Conservation (phyloP, 306 rosid species). For the Fragaria nilgerrensis region DNA sequence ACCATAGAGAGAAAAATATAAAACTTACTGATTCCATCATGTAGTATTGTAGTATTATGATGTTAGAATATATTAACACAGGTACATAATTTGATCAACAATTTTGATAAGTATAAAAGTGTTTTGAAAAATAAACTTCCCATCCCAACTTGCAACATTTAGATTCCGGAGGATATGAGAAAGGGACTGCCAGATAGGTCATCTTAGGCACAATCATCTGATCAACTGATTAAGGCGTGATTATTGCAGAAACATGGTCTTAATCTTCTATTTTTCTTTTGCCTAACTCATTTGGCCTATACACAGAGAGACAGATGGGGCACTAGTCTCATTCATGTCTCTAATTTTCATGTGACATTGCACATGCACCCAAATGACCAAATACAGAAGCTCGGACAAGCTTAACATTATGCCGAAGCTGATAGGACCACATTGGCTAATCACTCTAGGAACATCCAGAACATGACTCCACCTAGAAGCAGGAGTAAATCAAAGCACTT, state of each 20-base stretch:
- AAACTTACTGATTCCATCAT: not conserved
- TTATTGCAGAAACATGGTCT: not conserved
- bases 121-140: not conserved
- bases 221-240: not conserved
- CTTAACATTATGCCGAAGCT: not conserved
- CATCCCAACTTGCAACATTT: not conserved
- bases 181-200: not conserved
- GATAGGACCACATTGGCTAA: not conserved
- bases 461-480: not conserved
- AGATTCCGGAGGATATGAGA: not conserved
- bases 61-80: not conserved
- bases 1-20: not conserved
- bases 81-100: not conserved
- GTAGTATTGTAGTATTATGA: not conserved
- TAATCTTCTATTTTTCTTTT: not conserved
- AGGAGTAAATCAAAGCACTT: not conserved
- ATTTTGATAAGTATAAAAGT: not conserved
- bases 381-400: not conserved
- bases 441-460: not conserved
- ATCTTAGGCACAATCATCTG: not conserved
- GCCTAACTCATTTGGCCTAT: not conserved
- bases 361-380: slow-evolving; percentile 20
- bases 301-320: slow-evolving; percentile 5
- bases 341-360: not conserved
- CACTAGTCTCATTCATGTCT: slow-evolving; percentile 14